Conservation (phyloP, 306 rosid genomes). For the Aeschynomene evenia region DNA sequence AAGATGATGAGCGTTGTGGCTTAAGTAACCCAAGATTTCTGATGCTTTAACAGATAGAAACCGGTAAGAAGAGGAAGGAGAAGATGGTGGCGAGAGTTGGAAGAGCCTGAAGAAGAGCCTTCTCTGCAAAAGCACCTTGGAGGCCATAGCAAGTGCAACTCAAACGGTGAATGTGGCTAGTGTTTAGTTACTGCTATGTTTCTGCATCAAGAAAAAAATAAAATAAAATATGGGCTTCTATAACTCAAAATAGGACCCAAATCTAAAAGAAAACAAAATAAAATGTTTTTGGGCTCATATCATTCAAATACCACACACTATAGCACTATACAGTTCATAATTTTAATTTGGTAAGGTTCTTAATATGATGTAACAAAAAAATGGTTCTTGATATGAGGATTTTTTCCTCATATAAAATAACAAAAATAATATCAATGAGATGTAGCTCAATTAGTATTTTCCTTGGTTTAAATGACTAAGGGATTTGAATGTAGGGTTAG, state of each 20-base stretch:
- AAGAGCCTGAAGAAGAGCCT: conserved; percentile 45
- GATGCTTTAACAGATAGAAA: conserved; percentile 37
- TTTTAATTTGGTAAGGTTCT: too few relatives aligned
- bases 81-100: conserved; percentile 29
- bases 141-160: conserved; percentile 45
- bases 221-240: not conserved
- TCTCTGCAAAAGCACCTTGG: conserved; percentile 46
- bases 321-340: too few relatives aligned
- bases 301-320: too few relatives aligned
- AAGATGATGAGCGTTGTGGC: not conserved
- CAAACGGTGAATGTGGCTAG: conserved; percentile 26
- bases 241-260: not conserved
- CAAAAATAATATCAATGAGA: too few relatives aligned
- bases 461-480: too few relatives aligned
- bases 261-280: too few relatives aligned
- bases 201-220: not conserved
- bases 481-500: too few relatives aligned
- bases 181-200: not conserved
- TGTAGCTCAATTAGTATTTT: too few relatives aligned
- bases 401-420: too few relatives aligned
- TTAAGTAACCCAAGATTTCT: not conserved
- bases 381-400: too few relatives aligned
- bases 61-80: conserved; percentile 26
- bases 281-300: too few relatives aligned
- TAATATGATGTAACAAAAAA: too few relatives aligned